Conservation (phyloP, 108 stramenopile genomes). For the Asterionellopsis glacialis region DNA sequence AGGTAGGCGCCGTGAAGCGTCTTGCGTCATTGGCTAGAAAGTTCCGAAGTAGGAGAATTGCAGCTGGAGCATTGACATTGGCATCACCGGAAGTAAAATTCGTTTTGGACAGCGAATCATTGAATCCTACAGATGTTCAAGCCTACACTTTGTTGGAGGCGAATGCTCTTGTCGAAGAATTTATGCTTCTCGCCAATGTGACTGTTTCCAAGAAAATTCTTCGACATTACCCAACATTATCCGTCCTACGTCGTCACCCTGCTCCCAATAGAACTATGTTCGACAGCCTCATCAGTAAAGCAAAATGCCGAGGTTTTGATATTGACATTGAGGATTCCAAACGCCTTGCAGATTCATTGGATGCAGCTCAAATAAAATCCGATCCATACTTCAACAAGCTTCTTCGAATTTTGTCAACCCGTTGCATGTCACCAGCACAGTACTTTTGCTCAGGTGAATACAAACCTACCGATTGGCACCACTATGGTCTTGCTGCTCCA, state of each 20-base stretch:
- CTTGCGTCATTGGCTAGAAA: constrained; percentile 82
- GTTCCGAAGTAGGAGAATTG: constrained; percentile 84
- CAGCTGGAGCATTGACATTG: constrained; percentile 94
- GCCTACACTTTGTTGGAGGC: constrained; percentile 88
- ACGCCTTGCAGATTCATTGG: constrained; percentile 90
- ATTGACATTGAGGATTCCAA: constrained; percentile 92
- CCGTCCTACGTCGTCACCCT: constrained; percentile 94
- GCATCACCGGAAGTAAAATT: constrained; percentile 98
- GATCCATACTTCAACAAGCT: constrained; percentile 95
- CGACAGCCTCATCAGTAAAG: constrained; percentile 87
- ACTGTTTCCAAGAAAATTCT: constrained; percentile 94
- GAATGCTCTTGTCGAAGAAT: constrained; percentile 95
- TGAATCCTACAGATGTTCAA: constrained; percentile 97
- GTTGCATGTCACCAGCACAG: constrained; percentile 96
- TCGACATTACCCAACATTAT: constrained; percentile 85
- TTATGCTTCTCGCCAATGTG: constrained; percentile 99
- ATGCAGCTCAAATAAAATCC: constrained; percentile 68
- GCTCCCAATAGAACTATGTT: constrained; percentile 94
- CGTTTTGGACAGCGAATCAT: constrained; percentile 91
- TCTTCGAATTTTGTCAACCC: constrained; percentile 93
- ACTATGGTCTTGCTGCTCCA: constrained; percentile 99
- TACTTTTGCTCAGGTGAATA: constrained; percentile 98
- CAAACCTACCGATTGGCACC: constrained; percentile 84
- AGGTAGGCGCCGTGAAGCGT: constrained; percentile 82
- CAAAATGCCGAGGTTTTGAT: constrained; percentile 66